Evolutionary conservation across 2,329 filamentous ascomycete genomes (phyloP), one percentile per base, ranked within the genome.

Genomic region (Claviceps lovelessii): DNA sequence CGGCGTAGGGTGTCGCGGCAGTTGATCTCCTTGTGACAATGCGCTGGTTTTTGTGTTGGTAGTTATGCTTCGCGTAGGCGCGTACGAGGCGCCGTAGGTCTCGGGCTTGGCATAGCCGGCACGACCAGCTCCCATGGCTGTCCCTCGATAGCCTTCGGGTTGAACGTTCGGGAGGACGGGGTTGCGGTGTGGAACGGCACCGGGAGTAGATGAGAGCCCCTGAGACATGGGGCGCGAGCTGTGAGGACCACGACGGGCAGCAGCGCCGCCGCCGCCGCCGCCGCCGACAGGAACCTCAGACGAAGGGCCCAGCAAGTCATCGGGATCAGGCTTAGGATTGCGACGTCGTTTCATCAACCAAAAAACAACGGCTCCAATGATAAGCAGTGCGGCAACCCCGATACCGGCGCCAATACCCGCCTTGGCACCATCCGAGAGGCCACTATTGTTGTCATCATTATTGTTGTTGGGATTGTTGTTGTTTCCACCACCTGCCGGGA

Each of bases 321-420:
- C 70, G 47, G 67, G 62, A 53, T 69, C 64, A 29, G 64, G 61
- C 60, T 69, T 67, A 55, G 65, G 59, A 48, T 61, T 56, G 56
- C 61, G 61, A 58, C 70, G 65, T 55, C 63, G 61, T 56, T 62
- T 61, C 52, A 67, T 53, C 57, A 63, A 64, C 59, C 66, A 64
- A 60, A 65, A 67, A 46, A 65, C 39, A 48, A 65, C 54, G 23
- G 56, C 61, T 47, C 55, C 65, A 48, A 71, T 54, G 54, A 70
- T n/a, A 41, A 63, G 57, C 10, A 73, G 63, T 23, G 61, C 72
- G 52, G 58, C 72, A 28, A 71, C 61, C 57, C 66, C 71, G 19
- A 64, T 67, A 52, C 69, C 72, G 28, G 67, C 67, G 53, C 72
- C 72, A 42, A 74, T 74, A 54, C 72, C 72, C 47, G 69, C 70